Conservation (phyloP, 2,329 filamentous ascomycete genomes). For the Gremmenia infestans region DNA sequence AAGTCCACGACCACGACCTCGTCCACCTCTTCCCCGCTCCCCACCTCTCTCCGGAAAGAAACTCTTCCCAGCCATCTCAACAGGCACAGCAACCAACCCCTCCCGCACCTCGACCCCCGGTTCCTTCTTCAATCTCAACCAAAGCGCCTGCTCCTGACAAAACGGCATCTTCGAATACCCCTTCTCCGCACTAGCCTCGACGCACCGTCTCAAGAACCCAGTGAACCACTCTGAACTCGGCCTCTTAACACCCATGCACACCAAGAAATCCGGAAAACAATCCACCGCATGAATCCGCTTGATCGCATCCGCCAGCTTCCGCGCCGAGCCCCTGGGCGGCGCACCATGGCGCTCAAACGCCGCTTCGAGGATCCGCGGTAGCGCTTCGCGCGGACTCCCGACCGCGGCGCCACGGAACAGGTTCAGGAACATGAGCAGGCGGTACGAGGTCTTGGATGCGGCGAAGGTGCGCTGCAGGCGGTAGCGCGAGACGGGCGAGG, state of each 20-base stretch:
- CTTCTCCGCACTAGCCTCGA: slow-evolving; percentile 30
- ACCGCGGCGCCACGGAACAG: slow-evolving; percentile 43
- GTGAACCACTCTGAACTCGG: slow-evolving; percentile 30
- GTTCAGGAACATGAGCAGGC: slow-evolving; percentile 48
- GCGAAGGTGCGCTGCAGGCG: slow-evolving; percentile 43
- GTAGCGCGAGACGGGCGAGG: slow-evolving; percentile 37
- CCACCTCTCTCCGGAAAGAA: slow-evolving; percentile 8
- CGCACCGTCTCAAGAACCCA: slow-evolving; percentile 32
- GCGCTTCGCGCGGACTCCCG: slow-evolving; percentile 31
- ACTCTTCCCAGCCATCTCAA: not conserved
- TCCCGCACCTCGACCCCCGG: slow-evolving; percentile 9
- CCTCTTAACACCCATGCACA: slow-evolving; percentile 37
- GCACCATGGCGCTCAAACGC: slow-evolving; percentile 44
- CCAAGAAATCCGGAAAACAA: slow-evolving; percentile 39
- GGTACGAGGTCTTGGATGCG: slow-evolving; percentile 43
- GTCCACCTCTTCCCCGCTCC: not conserved
- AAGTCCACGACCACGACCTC: not conserved
- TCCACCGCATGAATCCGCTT: slow-evolving; percentile 39
- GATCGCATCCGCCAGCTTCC: slow-evolving; percentile 38
- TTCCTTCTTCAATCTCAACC: slow-evolving; percentile 21
- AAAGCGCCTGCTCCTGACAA: slow-evolving; percentile 19
- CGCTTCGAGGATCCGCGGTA: slow-evolving; percentile 38
- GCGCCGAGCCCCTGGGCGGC: slow-evolving; percentile 38
- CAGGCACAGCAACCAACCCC: not conserved
- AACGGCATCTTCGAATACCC: slow-evolving; percentile 31